Evolutionary conservation across 139 green algal species (phyloP).

Genomic region (Chlorella sorokiniana): DNA sequence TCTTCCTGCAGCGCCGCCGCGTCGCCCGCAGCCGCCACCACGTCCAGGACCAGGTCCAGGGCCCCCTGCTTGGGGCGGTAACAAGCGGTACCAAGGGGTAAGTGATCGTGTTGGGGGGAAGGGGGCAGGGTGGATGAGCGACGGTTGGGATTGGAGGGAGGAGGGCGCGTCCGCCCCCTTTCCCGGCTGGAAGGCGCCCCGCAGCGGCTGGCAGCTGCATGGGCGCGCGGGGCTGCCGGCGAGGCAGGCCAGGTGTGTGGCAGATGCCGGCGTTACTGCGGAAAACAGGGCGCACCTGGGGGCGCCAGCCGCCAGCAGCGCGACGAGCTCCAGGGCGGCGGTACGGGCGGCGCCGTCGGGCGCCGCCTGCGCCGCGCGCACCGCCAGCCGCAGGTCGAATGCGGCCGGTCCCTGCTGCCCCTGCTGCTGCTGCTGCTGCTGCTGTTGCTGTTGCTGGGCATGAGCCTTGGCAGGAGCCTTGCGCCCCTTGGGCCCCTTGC

Average conservation of each 20-base stretch:
- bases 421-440: slow-evolving; percentile 1
- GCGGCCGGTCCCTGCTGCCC: not conserved
- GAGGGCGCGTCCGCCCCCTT: too few species aligned
- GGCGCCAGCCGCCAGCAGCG: slow-evolving; percentile 42
- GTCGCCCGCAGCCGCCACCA: slow-evolving; percentile 59
- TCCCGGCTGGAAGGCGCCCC: too few species aligned
- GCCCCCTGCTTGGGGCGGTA: too few species aligned
- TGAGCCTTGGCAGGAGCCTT: too few species aligned
- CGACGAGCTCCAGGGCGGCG: slow-evolving; percentile 70
- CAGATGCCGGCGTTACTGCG: not conserved
- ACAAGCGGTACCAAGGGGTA: too few species aligned
- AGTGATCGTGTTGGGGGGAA: too few species aligned
- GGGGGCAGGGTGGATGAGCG: too few species aligned
- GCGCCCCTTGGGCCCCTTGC: slow-evolving; percentile 5
- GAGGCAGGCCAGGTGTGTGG: not conserved
- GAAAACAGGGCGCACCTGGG: slow-evolving; percentile 4
- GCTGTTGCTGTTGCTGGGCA: too few species aligned
- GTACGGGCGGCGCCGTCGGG: slow-evolving; percentile 70
- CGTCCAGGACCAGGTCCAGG: slow-evolving; percentile 67
- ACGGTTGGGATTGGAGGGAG: too few species aligned
- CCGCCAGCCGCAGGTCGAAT: slow-evolving; percentile 63
- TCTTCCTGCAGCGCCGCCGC: slow-evolving; percentile 56
- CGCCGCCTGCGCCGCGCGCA: slow-evolving; percentile 53
- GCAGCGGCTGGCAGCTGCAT: too few species aligned
- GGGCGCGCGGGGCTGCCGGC: too few species aligned